A percentile compares a stretch with the other conserved stretches of the same genome.
Conservation (phyloP, 2,329 filamentous ascomycete genomes). For the Bipolaris zeicola region DNA sequence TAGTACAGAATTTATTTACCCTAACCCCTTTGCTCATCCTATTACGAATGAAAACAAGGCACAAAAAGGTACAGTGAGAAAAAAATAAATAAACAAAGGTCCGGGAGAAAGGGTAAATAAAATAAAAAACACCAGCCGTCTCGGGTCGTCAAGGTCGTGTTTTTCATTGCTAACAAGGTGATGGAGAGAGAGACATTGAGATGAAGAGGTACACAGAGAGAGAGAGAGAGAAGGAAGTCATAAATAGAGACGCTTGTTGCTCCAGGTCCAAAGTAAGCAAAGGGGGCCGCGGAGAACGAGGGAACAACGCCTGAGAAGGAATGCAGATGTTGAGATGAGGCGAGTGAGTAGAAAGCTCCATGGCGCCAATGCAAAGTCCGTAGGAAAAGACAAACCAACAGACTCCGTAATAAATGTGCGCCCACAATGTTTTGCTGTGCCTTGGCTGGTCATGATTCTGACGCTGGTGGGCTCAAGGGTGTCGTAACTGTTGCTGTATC, state of each 20-base stretch:
- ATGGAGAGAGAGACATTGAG: conserved; percentile 1
- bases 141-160: conserved; percentile 2
- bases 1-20: too few relatives aligned
- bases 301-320: background rate
- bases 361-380: conserved; percentile 1
- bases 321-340: background rate
- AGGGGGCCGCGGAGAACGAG: background rate
- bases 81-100: background rate
- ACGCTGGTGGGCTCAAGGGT: background rate
- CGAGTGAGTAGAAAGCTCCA: background rate
- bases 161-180: background rate
- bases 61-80: background rate
- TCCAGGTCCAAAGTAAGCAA: background rate
- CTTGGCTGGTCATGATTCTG: background rate
- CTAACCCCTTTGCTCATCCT: too few relatives aligned
- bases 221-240: background rate
- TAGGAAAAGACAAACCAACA: background rate
- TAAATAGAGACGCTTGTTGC: background rate
- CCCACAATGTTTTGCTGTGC: background rate
- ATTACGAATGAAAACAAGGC: too few relatives aligned
- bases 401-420: conserved; percentile 2
- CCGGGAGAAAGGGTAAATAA: background rate
- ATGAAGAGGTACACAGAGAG: background rate
- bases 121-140: background rate
- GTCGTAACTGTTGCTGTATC: background rate